Conservation (phyloP, 352 stramenopile species). For the Globisporangium irregulare region DNA sequence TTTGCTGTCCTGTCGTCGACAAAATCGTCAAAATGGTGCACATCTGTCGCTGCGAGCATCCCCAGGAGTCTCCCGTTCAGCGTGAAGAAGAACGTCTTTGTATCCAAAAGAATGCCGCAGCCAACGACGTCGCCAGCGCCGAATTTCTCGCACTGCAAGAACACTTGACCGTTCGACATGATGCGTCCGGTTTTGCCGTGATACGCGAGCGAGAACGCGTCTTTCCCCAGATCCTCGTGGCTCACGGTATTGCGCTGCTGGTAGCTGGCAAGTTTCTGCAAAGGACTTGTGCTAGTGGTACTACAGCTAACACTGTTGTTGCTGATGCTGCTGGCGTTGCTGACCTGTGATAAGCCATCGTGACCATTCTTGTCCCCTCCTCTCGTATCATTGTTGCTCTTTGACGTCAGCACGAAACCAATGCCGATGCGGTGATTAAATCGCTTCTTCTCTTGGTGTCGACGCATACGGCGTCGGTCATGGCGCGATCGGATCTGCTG, state of each 20-base stretch:
- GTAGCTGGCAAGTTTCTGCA: no score
- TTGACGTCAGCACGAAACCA: conserved; percentile 34
- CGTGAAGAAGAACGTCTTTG: conserved; percentile 72
- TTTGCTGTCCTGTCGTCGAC: no score
- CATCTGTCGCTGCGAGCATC: no score
- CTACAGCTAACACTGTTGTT: no score
- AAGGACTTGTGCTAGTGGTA: no score
- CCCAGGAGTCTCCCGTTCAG: conserved; percentile 33
- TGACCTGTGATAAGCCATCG: no score
- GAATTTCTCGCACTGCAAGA: conserved; percentile 50
- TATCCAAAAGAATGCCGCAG: conserved; percentile 54
- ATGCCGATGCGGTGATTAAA: conserved; percentile 48
- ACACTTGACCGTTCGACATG: conserved; percentile 41
- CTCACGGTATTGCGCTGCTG: background rate
- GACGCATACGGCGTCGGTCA: conserved; percentile 34
- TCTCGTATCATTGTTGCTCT: no score
- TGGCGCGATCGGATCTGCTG: conserved; percentile 40
- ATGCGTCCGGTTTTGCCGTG: conserved; percentile 54
- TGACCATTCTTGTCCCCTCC: no score
- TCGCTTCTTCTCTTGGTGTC: conserved; percentile 27
- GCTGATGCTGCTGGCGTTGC: no score
- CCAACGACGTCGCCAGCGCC: conserved; percentile 54
- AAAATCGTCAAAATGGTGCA: no score
- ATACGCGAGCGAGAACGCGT: conserved; percentile 44
- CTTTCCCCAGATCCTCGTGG: conserved; percentile 32